A percentile compares a stretch with the other conserved stretches of the same genome.
Evolutionary conservation across 192 early-diverging fungal species (phyloP).

Genomic region (Mortierella claussenii): DNA sequence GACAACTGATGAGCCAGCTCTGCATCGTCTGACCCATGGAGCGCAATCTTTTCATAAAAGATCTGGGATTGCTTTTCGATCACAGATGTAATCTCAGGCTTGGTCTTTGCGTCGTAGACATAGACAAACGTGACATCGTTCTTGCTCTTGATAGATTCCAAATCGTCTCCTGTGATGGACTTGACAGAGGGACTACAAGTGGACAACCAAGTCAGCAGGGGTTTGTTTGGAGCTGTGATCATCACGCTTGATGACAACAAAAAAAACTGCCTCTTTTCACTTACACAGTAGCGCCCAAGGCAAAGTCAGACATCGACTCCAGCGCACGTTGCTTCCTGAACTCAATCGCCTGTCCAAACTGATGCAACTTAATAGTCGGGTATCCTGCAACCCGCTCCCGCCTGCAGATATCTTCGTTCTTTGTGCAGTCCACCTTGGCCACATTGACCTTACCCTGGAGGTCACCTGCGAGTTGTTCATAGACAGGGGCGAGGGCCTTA

Average conservation of each 20-base stretch:
- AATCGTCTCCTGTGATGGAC: conserved; percentile 40
- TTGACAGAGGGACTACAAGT: conserved; percentile 39
- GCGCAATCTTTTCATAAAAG: conserved; percentile 19
- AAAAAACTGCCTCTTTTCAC: conserved; percentile 23
- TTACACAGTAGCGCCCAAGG: conserved; percentile 35
- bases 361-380: conserved; percentile 81
- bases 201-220: too few species aligned
- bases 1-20: conserved; percentile 28
- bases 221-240: too few species aligned
- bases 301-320: conserved; percentile 16
- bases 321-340: conserved; percentile 22
- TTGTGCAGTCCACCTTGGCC: conserved; percentile 88
- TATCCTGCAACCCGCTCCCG: conserved; percentile 75
- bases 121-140: conserved; percentile 66
- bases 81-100: conserved; percentile 50
- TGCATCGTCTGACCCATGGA: conserved; percentile 18
- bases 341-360: conserved; percentile 17
- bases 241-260: too few species aligned
- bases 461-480: conserved; percentile 71
- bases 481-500: conserved; percentile 83
- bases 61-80: conserved; percentile 38
- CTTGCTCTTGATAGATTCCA: conserved; percentile 51
- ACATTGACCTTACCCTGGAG: conserved; percentile 81
- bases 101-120: conserved; percentile 61
- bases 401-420: conserved; percentile 63